A percentile compares a stretch with the other conserved stretches of the same genome.
Evolutionary conservation across 1,284 basidiomycete genomes (phyloP).

Genomic region (Trametes versicolor): DNA sequence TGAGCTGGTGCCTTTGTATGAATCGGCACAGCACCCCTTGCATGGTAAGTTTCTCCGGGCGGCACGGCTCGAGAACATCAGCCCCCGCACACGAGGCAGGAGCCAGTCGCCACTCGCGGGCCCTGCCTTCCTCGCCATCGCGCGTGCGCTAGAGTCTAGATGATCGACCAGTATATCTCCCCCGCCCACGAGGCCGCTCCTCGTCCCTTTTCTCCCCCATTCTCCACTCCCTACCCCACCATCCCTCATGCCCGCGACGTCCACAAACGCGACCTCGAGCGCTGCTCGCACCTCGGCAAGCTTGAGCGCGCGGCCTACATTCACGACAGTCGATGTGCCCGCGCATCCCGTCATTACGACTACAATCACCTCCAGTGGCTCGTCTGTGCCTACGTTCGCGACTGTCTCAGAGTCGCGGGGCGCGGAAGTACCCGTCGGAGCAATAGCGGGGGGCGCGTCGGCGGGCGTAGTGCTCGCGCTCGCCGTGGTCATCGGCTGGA

Average conservation of each 20-base stretch:
- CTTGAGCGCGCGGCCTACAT: conserved; percentile 7
- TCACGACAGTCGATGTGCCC: conserved; percentile 22
- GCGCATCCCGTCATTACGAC: conserved; percentile 42
- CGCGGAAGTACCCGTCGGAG: conserved; percentile 52
- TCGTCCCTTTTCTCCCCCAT: conserved; percentile 20
- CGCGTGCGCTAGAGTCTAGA: conserved; percentile 5
- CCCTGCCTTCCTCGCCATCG: conserved; percentile 3
- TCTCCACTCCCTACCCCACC: conserved; percentile 11
- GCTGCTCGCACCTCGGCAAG: not conserved
- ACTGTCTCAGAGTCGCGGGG: conserved; percentile 1
- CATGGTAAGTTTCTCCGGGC: conserved; percentile 20
- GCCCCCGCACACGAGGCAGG: conserved; percentile 32
- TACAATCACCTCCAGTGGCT: conserved; percentile 43
- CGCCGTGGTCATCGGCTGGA: conserved; percentile 55
- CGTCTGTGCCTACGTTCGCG: conserved; percentile 17
- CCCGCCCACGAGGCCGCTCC: conserved; percentile 23
- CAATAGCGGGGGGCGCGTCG: conserved; percentile 60
- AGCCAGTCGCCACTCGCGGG: not conserved
- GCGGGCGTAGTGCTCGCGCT: conserved; percentile 60
- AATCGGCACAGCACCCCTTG: not conserved
- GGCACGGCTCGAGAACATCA: conserved; percentile 25
- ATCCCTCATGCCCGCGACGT: conserved; percentile 18
- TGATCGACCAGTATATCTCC: conserved; percentile 16
- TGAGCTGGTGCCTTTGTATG: conserved; percentile 19
- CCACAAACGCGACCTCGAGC: conserved; percentile 6